Conservation (phyloP, 169 alveolate species). For the Cryptosporidium canis region DNA sequence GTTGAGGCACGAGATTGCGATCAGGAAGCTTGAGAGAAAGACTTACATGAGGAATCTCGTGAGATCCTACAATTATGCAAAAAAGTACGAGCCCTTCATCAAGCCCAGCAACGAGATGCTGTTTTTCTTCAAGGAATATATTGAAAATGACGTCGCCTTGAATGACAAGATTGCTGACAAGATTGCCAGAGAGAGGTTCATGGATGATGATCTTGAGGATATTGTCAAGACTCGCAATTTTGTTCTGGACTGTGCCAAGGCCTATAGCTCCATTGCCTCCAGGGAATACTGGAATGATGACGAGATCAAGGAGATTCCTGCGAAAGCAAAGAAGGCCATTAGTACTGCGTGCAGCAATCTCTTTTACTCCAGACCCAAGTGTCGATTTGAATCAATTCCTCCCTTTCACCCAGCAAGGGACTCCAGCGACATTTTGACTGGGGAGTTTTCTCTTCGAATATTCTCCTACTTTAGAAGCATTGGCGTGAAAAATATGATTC, state of each 20-base stretch:
- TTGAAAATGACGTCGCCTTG: constrained; percentile 24
- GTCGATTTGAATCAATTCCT: constrained; percentile 41
- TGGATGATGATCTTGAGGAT: constrained; percentile 62
- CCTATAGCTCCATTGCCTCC: constrained; percentile 36
- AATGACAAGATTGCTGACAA: constrained; percentile 27
- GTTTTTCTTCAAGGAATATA: constrained; percentile 38
- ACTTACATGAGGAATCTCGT: constrained; percentile 16
- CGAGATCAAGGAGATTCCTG: constrained; percentile 36
- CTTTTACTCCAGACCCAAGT: constrained; percentile 54
- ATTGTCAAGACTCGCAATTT: constrained; percentile 32
- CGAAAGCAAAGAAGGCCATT: constrained; percentile 58
- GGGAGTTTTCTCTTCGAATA: constrained; percentile 51
- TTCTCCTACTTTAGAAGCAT: constrained; percentile 61
- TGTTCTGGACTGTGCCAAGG: constrained; percentile 38
- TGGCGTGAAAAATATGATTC: constrained; percentile 32
- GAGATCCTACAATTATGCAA: neutral
- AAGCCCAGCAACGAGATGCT: constrained; percentile 36
- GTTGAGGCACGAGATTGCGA: neutral
- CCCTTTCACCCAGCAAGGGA: constrained; percentile 64
- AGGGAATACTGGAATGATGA: constrained; percentile 53
- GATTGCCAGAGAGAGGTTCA: constrained; percentile 42
- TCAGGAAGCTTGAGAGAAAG: constrained; percentile 19
- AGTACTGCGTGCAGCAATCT: constrained; percentile 38
- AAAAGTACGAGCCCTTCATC: constrained; percentile 25
- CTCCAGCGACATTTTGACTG: constrained; percentile 39